Evolutionary conservation across 2,329 filamentous ascomycete genomes (phyloP).

Genomic region (Colletotrichum falcatum): DNA sequence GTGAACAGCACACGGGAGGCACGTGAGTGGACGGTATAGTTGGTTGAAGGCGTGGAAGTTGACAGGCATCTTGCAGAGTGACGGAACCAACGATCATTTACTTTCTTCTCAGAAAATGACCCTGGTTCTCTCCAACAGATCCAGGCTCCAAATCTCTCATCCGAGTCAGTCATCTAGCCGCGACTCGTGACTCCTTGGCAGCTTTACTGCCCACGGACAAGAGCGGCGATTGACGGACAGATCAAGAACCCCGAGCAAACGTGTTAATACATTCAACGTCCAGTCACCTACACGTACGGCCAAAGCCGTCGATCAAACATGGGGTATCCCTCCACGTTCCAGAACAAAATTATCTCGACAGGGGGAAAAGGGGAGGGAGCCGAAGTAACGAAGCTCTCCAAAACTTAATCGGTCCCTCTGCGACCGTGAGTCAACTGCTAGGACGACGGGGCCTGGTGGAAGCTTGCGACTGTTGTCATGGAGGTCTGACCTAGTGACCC

Average conservation of each 20-base stretch:
- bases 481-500: no score
- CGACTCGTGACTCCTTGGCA: slow-evolving; percentile 23
- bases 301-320: slow-evolving; percentile 17
- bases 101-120: not conserved
- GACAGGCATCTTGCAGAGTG: not conserved
- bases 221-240: not conserved
- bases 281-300: not conserved
- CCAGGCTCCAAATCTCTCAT: not conserved
- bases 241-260: not conserved
- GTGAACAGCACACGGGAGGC: not conserved
- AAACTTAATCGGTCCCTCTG: not conserved
- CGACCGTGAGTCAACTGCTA: not conserved
- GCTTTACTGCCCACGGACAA: not conserved
- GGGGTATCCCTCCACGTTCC: slow-evolving; percentile 5
- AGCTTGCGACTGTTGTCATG: not conserved
- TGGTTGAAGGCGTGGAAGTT: not conserved
- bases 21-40: not conserved
- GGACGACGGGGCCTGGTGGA: not conserved
- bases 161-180: slow-evolving; percentile 17
- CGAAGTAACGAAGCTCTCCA: no score
- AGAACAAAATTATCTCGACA: not conserved
- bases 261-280: slow-evolving; percentile 8
- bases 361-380: not conserved
- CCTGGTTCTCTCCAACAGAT: not conserved
- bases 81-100: not conserved